Base-by-base conservation (phyloP, 495 filamentous ascomycete genomes). In the Neurospora sp. region DNA sequence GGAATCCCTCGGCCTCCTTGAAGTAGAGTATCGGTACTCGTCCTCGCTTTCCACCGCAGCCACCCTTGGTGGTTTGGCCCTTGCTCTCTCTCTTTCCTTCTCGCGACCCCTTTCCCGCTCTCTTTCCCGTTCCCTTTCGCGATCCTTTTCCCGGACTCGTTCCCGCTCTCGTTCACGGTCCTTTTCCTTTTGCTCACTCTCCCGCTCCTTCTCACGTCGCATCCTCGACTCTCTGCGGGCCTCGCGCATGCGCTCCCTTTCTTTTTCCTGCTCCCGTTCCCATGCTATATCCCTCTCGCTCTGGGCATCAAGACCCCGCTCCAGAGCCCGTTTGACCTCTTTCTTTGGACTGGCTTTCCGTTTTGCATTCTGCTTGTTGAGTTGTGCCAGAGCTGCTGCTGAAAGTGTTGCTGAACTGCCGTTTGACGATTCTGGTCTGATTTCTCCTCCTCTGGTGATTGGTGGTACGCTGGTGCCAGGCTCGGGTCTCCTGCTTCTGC, bases 331-430 rank as follows among this genome's bases (percentile, higher is more conserved):
- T 31, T 41, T 11, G 53, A 35, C 70, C 31, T 61, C 70, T 35
- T 39, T 69, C 70, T 68, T 69, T 39, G 70, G 31, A 1, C 44
- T 69, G 37, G 46, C 70, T 68, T 70, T 77, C 76, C 73, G 18
- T 46, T 70, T 72, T 46, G 86, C 82, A 75, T 91, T 89, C 39
- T 86, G 80, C n/a, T 85, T 81, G 73, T 91, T 85, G 46, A 92
- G 77, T 75, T 86, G 85, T 18, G 90, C 90, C 72, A 93, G 78
- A 9, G 90, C 86, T 71, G 89, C 87, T 12, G 86, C 85, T 40
- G 87, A 89, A 39, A 89, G 77, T 6, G 77, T 74, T 65, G 80
- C 12, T 35, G 53, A 61, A 61, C 53, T 61, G 53, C 53, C 12
- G 14, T 35, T 61, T 31, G 53, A 72, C 74, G 38, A 72, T 71